Base-by-base conservation (phyloP, 257 asterid genomes). In the Parsonsia alboflavescens region DNA sequence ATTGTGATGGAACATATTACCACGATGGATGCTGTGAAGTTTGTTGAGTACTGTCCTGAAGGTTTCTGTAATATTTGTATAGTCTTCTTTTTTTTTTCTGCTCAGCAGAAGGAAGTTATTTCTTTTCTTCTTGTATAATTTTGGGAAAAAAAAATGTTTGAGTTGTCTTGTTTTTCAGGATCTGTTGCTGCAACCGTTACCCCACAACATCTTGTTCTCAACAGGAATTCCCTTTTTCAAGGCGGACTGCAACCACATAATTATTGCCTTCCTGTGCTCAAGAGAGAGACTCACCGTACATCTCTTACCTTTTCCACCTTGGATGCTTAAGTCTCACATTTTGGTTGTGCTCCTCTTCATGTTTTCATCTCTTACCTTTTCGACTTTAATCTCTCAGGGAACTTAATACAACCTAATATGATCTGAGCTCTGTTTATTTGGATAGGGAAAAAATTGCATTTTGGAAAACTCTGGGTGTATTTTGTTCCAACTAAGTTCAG, bases 1-100 rank as follows among this genome's bases (percentile, higher is more conserved):
- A 85, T 94, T 73, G 97, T 94, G 70, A 92, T 94, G 98, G 98
- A 94, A 84, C 98, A 94, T 83, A 83, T 94, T 76, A 94, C 98
- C 50, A 94, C 98, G 30, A 82, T 73, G 82, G 98, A 92, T 83
- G 98, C 96, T 73, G 97, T 81, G 50, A 85, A 88, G 46, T 94
- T 94, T 80, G 87, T 94, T 26, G 83, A 88, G 85, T 90, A 97
- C n/a, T 84, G 97, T 76, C 68, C 81, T 71, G 96, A 89, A 78
- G 91, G 98, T 86, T 70, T 39, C 41, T 52, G 24, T 49, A 41
- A 3, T 62, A 5, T 68, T 76, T 50, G 19, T 56, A 73, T 54
- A 6, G 9, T 39, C 68, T 12, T 54, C 50, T 21, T 56, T 54
- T 67, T 54, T 74, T 19, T 4, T 46, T 56, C 19, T 67, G 44